Evolutionary conservation across 495 filamentous ascomycete genomes (phyloP).

Genomic region (Neurospora africana): DNA sequence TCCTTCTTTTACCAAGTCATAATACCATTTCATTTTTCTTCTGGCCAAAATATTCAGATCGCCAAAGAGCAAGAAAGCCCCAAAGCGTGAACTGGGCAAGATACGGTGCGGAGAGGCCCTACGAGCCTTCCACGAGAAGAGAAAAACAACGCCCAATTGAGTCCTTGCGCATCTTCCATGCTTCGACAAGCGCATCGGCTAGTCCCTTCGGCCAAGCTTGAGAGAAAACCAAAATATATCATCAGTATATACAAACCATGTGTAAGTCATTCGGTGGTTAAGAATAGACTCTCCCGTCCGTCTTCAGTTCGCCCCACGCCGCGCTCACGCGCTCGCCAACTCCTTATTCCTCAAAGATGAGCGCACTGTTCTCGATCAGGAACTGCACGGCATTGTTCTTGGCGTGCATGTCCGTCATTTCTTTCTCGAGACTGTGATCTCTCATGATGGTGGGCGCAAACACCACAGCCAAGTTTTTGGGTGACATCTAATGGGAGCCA

Average conservation of each 20-base stretch:
- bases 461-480: slow-evolving; percentile 89
- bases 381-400: slow-evolving; percentile 88
- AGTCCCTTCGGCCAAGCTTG: background rate
- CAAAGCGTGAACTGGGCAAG: background rate
- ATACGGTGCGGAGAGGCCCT: background rate
- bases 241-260: slow-evolving; percentile 9
- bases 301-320: background rate
- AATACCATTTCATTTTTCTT: background rate
- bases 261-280: background rate
- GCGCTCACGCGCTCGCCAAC: background rate
- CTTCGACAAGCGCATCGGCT: background rate
- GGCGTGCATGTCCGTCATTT: slow-evolving; percentile 90
- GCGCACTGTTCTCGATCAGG: slow-evolving; percentile 74
- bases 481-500: slow-evolving; percentile 59
- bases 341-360: slow-evolving; percentile 50
- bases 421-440: slow-evolving; percentile 73
- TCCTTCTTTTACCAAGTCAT: background rate
- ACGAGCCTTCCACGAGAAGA: background rate
- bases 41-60: background rate
- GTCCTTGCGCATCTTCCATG: background rate
- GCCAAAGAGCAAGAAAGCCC: background rate
- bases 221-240: slow-evolving; percentile 1
- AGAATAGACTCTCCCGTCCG: background rate
- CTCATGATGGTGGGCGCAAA: slow-evolving; percentile 98
- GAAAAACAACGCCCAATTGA: background rate